Base-by-base conservation (phyloP, 2,329 filamentous ascomycete genomes). In the Trichothecium sympodiale region DNA sequence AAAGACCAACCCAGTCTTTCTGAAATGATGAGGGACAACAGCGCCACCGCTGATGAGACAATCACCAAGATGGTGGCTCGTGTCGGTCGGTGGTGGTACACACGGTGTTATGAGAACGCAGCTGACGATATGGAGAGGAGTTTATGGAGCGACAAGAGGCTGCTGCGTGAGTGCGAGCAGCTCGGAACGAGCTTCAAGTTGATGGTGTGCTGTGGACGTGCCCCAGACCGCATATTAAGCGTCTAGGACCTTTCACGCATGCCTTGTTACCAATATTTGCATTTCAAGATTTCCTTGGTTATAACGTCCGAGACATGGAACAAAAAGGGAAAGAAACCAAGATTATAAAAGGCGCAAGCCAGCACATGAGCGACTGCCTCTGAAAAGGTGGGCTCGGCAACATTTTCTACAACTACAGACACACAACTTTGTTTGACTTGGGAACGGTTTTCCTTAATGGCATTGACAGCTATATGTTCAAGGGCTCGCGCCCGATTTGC, bases 51-150 rank as follows among this genome's bases (percentile, higher is more conserved):
- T 16, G 86, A 94, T 46, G 84, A 87, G 51, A 80, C 77, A 45
- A 94, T 96, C 51, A 85, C 86, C 12, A 88, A 85, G 51, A 94
- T 94, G 69, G 87, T 96, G 16, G 82, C 87, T 13, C 81, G 79
- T 43, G 89, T 96, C 9, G 89, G 87, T 2, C 74, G 91, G 30
- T 96, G 89, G 86, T 98, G 91, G 91, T 96, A 94, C 59, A 83
- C 77, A 8, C 77, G 83, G 35, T 95, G 89, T 64, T 96, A 95
- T 55, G 89, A 95, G 59, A 75, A 71, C 38, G 68, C 72, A 4
- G 65, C 78, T 8, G 57, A 73, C n/a, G 39, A 40, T 55, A 62
- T 23, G 47, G 66, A 34, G 54, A 55, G 51, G 41, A 74, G 82
- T 54, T 83, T 96, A 45, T 96, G 88, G 81, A 71, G 69, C 32